Evolutionary conservation across 2,329 filamentous ascomycete species (phyloP).

Genomic region (Madurella fahalii): DNA sequence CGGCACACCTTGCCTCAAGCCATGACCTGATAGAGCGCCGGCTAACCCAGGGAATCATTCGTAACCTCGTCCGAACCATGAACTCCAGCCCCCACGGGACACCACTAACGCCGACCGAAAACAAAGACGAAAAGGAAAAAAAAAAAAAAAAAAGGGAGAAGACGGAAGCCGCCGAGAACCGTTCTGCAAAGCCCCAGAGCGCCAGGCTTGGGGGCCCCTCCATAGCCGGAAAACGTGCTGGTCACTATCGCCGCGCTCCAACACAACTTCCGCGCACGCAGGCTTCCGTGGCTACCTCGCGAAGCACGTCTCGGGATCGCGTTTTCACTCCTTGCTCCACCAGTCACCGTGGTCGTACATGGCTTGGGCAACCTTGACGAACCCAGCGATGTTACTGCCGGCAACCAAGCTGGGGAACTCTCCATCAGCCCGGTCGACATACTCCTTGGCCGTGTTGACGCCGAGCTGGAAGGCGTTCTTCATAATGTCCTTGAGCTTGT

Average conservation of each 20-base stretch:
- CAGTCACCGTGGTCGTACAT: slow-evolving; percentile 98
- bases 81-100: slow-evolving; percentile 13
- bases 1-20: slow-evolving; percentile 5
- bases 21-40: background rate
- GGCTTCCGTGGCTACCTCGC: too few relatives aligned
- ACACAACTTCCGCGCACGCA: too few relatives aligned
- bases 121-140: background rate
- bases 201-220: background rate
- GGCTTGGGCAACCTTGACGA: slow-evolving; percentile 89
- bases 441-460: slow-evolving; percentile 83
- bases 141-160: background rate
- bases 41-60: slow-evolving; percentile 16
- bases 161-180: background rate
- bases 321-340: slow-evolving; percentile 47
- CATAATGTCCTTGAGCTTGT: slow-evolving; percentile 91
- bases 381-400: slow-evolving; percentile 95
- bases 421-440: slow-evolving; percentile 71
- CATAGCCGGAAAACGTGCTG: background rate
- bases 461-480: slow-evolving; percentile 88
- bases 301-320: background rate
- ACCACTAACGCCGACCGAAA: slow-evolving; percentile 11
- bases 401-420: slow-evolving; percentile 87
- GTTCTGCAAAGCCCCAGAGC: background rate
- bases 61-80: slow-evolving; percentile 12
- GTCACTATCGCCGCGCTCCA: background rate